Conservation (phyloP, 495 filamentous ascomycete species). For the Hypoxylon intermedium region DNA sequence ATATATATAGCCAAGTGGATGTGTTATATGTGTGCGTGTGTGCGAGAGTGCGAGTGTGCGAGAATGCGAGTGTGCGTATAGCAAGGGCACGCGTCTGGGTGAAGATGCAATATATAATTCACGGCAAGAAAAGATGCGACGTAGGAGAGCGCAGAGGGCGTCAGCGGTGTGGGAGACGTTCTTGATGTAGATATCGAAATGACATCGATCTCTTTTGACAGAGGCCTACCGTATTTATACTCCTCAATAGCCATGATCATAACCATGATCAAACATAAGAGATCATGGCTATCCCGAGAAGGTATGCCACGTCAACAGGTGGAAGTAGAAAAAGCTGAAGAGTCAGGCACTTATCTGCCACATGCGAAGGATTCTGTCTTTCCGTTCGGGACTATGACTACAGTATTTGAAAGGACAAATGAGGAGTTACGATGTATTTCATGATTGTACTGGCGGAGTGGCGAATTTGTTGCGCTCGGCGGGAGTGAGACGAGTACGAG, state of each 20-base stretch:
- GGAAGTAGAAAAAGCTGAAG: conserved; percentile 36
- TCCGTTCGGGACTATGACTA: background rate
- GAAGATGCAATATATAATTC: background rate
- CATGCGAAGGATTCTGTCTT: too few species aligned
- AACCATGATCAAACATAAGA: conserved; percentile 15
- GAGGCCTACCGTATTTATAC: conserved; percentile 17
- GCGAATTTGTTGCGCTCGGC: too few species aligned
- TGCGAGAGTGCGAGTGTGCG: too few species aligned
- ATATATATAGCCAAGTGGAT: background rate
- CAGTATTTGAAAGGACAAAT: background rate
- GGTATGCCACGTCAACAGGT: conserved; percentile 22
- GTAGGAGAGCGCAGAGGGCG: background rate
- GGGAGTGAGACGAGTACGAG: too few species aligned
- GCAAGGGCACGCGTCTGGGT: background rate
- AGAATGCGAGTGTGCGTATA: background rate
- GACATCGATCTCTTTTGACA: background rate
- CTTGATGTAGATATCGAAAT: background rate
- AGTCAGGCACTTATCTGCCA: conserved; percentile 16
- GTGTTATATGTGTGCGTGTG: background rate
- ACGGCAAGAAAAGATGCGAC: background rate
- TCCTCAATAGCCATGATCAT: conserved; percentile 11
- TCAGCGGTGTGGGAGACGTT: background rate
- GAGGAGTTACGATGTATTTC: background rate
- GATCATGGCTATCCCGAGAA: conserved; percentile 1
- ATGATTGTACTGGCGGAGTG: background rate